Evolutionary conservation across 2,329 filamentous ascomycete species (phyloP).

Genomic region (Ceratocystis variospora): DNA sequence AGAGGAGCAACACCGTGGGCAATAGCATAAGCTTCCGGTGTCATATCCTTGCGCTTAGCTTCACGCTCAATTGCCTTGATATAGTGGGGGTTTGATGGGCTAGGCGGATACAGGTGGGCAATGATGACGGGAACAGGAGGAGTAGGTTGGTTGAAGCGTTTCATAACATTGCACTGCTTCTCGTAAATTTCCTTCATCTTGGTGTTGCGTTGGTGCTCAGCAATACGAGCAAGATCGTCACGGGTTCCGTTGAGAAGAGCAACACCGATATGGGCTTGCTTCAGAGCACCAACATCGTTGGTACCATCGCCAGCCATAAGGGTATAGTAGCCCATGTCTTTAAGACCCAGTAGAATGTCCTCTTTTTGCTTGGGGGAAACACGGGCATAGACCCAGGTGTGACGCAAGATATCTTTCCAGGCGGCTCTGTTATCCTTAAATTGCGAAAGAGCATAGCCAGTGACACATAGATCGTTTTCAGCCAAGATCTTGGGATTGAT

Average conservation of each 20-base stretch:
- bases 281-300: conserved; percentile 93
- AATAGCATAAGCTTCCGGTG: conserved; percentile 43
- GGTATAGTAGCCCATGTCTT: conserved; percentile 93
- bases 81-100: conserved; percentile 84
- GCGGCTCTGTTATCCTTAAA: conserved; percentile 63
- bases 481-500: conserved; percentile 70
- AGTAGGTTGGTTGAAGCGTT: conserved; percentile 80
- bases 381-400: conserved; percentile 95
- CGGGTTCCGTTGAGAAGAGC: conserved; percentile 88
- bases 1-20: conserved; percentile 40
- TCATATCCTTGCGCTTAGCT: conserved; percentile 61
- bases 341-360: conserved; percentile 89
- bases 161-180: conserved; percentile 85
- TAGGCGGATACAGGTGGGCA: conserved; percentile 86
- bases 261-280: conserved; percentile 95
- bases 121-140: conserved; percentile 90
- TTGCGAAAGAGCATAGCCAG: conserved; percentile 81
- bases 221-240: conserved; percentile 81
- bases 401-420: conserved; percentile 63
- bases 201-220: conserved; percentile 82
- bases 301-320: conserved; percentile 98
- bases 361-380: conserved; percentile 99
- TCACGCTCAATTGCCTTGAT: conserved; percentile 82
- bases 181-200: conserved; percentile 99
- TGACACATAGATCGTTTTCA: conserved; percentile 86